Evolutionary conservation across 2,329 filamentous ascomycete species (phyloP).

Genomic region (Xylariaceae sp.): DNA sequence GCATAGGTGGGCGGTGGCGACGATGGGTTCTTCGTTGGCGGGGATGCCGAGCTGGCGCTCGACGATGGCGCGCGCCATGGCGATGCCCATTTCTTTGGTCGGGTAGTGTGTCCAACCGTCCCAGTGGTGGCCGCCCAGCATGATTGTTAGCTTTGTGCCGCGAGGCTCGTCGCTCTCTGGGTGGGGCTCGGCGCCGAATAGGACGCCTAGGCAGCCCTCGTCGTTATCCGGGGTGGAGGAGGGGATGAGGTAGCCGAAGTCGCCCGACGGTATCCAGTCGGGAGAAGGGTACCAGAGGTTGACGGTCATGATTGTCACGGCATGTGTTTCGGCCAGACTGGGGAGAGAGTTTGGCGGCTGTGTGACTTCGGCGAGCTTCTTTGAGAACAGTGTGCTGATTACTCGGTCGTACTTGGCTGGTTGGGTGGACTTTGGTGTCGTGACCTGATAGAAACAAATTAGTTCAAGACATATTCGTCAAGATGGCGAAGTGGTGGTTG

Average conservation of each 20-base stretch:
- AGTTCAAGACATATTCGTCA: neutral
- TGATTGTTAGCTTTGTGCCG: constrained; percentile 87
- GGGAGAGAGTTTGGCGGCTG: constrained; percentile 37
- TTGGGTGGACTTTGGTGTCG: constrained; percentile 25
- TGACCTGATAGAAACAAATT: constrained; percentile 21
- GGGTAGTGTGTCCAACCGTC: constrained; percentile 58
- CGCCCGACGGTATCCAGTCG: constrained; percentile 57
- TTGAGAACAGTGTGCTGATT: constrained; percentile 59
- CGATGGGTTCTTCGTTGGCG: constrained; percentile 52
- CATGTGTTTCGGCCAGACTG: constrained; percentile 50
- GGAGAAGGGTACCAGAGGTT: constrained; percentile 78
- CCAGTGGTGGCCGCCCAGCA: constrained; percentile 95
- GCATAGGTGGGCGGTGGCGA: constrained; percentile 55
- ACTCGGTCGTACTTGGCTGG: constrained; percentile 49
- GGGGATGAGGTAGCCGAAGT: constrained; percentile 92
- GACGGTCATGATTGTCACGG: constrained; percentile 84
- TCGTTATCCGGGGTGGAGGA: constrained; percentile 72
- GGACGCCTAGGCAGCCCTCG: constrained; percentile 80
- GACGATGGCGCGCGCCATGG: constrained; percentile 67
- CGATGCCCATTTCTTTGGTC: constrained; percentile 59
- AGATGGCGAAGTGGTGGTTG: neutral
- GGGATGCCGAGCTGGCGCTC: constrained; percentile 70
- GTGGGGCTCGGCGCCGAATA: constrained; percentile 75
- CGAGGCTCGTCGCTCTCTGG: constrained; percentile 25
- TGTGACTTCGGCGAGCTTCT: constrained; percentile 39